Percentiles rank a stretch among this genome's conserved stretches.
Evolutionary conservation across 176 grass and related monocot genomes (phyloP).

Genomic region (Musa itinerans): DNA sequence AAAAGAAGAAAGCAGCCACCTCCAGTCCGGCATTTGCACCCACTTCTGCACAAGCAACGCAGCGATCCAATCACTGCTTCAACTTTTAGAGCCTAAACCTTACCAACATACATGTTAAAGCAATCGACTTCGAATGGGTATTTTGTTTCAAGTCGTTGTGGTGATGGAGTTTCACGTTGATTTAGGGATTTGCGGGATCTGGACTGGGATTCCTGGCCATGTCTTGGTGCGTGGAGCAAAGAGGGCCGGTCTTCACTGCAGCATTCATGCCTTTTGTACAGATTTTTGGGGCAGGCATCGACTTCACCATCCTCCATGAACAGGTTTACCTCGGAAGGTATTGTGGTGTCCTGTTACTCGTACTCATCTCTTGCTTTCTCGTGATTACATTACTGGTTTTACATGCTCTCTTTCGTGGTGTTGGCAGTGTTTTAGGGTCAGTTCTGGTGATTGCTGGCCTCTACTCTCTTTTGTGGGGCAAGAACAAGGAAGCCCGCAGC

Average conservation of each 20-base stretch:
- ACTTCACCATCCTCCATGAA: slow-evolving; percentile 47
- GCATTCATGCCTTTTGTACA: slow-evolving; percentile 70
- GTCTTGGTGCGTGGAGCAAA: slow-evolving; percentile 65
- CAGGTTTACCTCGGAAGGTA: slow-evolving; percentile 72
- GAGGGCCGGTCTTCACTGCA: slow-evolving; percentile 61
- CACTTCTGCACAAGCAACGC: too few relatives aligned
- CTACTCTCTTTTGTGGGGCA: slow-evolving; percentile 68
- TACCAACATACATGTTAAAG: too few relatives aligned
- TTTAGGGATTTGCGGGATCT: slow-evolving; percentile 46
- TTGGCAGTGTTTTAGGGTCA: slow-evolving; percentile 46
- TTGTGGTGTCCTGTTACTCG: not conserved
- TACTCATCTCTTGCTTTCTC: not conserved
- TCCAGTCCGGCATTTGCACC: too few relatives aligned
- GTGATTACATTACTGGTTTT: too few relatives aligned
- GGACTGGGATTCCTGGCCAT: slow-evolving; percentile 53
- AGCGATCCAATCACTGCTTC: too few relatives aligned
- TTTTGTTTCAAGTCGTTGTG: too few relatives aligned
- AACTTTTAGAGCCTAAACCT: too few relatives aligned
- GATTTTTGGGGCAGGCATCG: slow-evolving; percentile 45
- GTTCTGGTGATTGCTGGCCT: slow-evolving; percentile 47
- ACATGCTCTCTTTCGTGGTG: not conserved
- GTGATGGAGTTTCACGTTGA: too few relatives aligned
- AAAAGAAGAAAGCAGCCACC: too few relatives aligned
- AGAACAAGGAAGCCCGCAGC: slow-evolving; percentile 37
- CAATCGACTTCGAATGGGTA: too few relatives aligned